Evolutionary conservation across 2,329 filamentous ascomycete species (phyloP).

Genomic region (Dactylellina cionopaga): DNA sequence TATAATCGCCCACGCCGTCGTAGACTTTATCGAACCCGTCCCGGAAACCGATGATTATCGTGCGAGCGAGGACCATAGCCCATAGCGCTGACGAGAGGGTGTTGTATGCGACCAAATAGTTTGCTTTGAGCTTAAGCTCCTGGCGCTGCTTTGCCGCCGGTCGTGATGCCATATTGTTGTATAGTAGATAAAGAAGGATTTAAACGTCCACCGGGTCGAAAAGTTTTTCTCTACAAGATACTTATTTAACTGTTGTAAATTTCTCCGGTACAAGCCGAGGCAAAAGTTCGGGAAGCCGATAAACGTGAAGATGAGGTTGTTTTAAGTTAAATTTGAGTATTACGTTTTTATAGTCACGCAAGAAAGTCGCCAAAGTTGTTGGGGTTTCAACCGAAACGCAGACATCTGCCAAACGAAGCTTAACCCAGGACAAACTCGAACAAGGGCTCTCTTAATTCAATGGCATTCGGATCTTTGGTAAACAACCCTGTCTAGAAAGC

Average conservation of each 20-base stretch:
- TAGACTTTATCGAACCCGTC: slow-evolving; percentile 70
- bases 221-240: too few species aligned
- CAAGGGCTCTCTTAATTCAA: too few species aligned
- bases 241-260: too few species aligned
- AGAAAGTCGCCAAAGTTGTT: slow-evolving; percentile 11
- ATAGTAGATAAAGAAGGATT: not conserved
- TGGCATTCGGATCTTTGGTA: too few species aligned
- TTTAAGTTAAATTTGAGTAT: not conserved
- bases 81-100: slow-evolving; percentile 79
- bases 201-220: not conserved
- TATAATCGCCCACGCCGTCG: slow-evolving; percentile 72
- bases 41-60: slow-evolving; percentile 68
- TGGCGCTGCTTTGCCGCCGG: slow-evolving; percentile 24
- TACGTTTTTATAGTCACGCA: too few species aligned
- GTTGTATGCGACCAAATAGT: slow-evolving; percentile 89
- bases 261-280: too few species aligned
- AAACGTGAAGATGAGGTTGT: too few species aligned
- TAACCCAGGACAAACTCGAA: too few species aligned
- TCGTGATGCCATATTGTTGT: slow-evolving; percentile 30
- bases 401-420: not conserved
- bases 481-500: too few species aligned
- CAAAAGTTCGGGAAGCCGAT: too few species aligned
- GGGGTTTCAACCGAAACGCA: slow-evolving; percentile 39
- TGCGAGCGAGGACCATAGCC: slow-evolving; percentile 77
- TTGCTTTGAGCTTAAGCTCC: slow-evolving; percentile 54